Evolutionary conservation across 129 eudicot species (phyloP), one percentile per base, ranked within the genome.

Genomic region (Arctium minus): DNA sequence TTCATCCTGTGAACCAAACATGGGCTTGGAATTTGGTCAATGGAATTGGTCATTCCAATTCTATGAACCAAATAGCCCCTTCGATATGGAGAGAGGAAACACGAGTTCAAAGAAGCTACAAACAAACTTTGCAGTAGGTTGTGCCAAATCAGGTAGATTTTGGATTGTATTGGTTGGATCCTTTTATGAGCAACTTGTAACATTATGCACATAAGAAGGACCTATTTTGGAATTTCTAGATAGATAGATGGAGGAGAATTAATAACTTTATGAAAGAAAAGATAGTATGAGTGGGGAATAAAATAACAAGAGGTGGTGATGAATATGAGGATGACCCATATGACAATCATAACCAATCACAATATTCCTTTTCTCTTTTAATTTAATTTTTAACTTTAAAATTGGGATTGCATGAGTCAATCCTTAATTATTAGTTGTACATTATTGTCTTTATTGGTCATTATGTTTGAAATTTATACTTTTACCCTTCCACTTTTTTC

Each of bases 251-350:
- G 33, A 33, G 71, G 56, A 46, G 18, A 17, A 68, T 67, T 60
- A 9, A 42, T 8, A 22, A 50, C 70, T 4, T 17, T 9, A 44
- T 40, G 13, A 8, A 82, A 82, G 13, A 8, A 82, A 82, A 42
- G 32, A 50, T 53, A 27, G 44, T 31, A 75, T 84, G 79, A 42
- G 79, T 78, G 75, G 79, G 77, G 79, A 83, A 83, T 83, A 83
- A 83, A 83, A 83, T 83, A 83, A 83, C 38, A 72, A 71, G 48
- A 83, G 69, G 83, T 78, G 83, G 83, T 78, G 50, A 53, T 48
- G 82, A 83, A 38, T 77, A 72, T 83, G 83, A 84, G 83, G 79
- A 78, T 56, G 86, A 39, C 83, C 74, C 70, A 72, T 22, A 83
- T 83, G 36, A 72, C 77, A 78, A 40, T 73, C 38, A 78, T 73